Conservation (phyloP, 116 monocot genomes). For the Iris pallida region DNA sequence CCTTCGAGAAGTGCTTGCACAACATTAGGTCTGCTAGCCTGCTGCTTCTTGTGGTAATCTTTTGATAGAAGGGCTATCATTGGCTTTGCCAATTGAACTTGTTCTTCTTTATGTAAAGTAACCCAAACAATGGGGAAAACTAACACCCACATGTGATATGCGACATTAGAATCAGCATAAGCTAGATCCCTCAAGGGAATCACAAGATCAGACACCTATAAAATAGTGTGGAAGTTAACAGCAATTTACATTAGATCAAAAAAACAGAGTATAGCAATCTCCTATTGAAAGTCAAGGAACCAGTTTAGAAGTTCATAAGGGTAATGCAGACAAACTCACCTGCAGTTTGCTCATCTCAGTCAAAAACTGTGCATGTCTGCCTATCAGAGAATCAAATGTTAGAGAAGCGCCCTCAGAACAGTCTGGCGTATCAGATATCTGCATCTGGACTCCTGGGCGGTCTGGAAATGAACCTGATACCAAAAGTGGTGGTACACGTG, state of each 20-base stretch:
- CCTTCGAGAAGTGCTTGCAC: constrained; percentile 98
- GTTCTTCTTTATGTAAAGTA: constrained; percentile 92
- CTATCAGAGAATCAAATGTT: constrained; percentile 64
- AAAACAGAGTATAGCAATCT: background rate
- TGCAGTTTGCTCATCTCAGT: constrained; percentile 84
- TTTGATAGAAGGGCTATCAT: constrained; percentile 87
- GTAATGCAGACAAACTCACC: constrained; percentile 28
- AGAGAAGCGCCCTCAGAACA: constrained; percentile 42
- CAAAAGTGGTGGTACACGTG: constrained; percentile 74
- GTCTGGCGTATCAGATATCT: constrained; percentile 43
- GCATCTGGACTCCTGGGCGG: constrained; percentile 31
- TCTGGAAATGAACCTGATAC: constrained; percentile 51
- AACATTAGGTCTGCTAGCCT: constrained; percentile 84
- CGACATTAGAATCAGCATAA: constrained; percentile 85
- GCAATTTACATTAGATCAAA: background rate
- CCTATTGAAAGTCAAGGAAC: background rate
- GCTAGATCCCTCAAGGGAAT: constrained; percentile 85
- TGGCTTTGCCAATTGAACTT: constrained; percentile 84
- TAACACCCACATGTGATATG: constrained; percentile 98
- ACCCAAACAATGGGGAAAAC: constrained; percentile 99
- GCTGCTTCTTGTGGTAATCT: constrained; percentile 98
- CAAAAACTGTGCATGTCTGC: constrained; percentile 72
- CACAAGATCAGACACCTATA: constrained; percentile 81
- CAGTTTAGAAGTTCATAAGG: background rate
- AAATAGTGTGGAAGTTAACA: background rate